Evolutionary conservation across 352 stramenopile species (phyloP), one percentile per base, ranked within the genome.

Genomic region (Phytophthora palmivora): DNA sequence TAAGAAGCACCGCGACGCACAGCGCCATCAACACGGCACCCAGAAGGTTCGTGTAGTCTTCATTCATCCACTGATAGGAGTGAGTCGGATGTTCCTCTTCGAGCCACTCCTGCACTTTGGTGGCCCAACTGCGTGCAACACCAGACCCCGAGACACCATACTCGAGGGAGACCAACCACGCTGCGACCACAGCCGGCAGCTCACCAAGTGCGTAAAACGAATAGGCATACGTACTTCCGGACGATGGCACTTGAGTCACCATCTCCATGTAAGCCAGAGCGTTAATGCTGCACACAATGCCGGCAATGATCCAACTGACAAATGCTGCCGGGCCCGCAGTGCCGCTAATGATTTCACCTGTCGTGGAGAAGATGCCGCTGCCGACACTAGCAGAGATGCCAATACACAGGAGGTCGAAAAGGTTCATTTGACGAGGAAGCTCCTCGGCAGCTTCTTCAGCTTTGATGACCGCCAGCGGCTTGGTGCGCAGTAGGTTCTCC

Each of bases 341-440:
- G 4, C 39, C 45, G 9, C 80, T 90, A 55, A 98, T 89, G 24
- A 98, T 79, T 14, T 74, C 48, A 30, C 82, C 82, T 4, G 82
- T 86, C 24, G 82, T 93, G 41, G 84, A 88, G 74, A 98, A 98
- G n/a, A 98, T 80, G n/a, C 94, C 95, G 44, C 70, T 89, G 6
- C 95, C 95, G 7, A 98, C 82, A 0, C 93, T 98, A n/a, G 83
- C 92, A 12, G 92, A 91, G 30, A 98, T 89, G 19, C 94, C 94
- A 52, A 98, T 89, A 48, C 74, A 91, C 21, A 98, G 64, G 12
- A 98, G 66, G 67, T 98, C 92, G 50, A 94, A 93, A 16, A 98
- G 72, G 28, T 71, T 78, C 22, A 98, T 76, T 63, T 79, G 79
- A 24, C 85, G 82, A 34, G 68, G 75, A 6, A 95, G 70, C 38